Percentiles rank a stretch among this genome's conserved stretches.
Evolutionary conservation across 768 basidiomycete species (phyloP).

Genomic region (Tylopilus vinaceipallidus): DNA sequence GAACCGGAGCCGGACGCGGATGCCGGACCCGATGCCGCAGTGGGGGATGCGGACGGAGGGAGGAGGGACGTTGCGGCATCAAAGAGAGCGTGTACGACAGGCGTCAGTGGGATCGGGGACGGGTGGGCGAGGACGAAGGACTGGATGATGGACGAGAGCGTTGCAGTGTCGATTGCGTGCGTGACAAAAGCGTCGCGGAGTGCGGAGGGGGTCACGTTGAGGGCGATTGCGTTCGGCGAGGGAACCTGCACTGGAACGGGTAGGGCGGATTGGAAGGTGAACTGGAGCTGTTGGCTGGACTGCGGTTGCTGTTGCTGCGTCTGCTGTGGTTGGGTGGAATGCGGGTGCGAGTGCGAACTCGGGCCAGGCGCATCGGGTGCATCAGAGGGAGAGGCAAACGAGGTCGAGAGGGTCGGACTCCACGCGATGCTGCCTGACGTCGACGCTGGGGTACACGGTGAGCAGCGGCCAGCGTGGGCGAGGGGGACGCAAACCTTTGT

Average conservation of each 20-base stretch:
- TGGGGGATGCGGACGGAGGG: conserved; percentile 3
- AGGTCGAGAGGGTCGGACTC: conserved; percentile 37
- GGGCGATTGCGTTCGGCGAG: conserved; percentile 18
- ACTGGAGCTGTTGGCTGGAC: conserved; percentile 40
- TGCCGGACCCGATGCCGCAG: conserved; percentile 38
- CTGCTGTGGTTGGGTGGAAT: conserved; percentile 3
- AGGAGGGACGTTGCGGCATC: conserved; percentile 42
- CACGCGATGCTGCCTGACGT: conserved; percentile 33
- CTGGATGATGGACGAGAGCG: conserved; percentile 54
- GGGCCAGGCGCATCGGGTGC: conserved; percentile 23
- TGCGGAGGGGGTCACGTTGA: conserved; percentile 29
- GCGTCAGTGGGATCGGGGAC: conserved; percentile 47
- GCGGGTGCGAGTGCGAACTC: conserved; percentile 26
- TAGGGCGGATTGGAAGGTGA: conserved; percentile 43
- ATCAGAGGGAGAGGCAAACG: conserved; percentile 34
- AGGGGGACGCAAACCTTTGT: conserved; percentile 41
- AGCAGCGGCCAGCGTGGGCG: background rate
- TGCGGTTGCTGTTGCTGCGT: conserved; percentile 28
- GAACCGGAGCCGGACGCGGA: conserved; percentile 34
- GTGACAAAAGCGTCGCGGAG: conserved; percentile 32
- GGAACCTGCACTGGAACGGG: conserved; percentile 37
- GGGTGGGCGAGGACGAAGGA: conserved; percentile 47
- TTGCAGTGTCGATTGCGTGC: conserved; percentile 44
- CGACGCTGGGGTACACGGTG: conserved; percentile 7
- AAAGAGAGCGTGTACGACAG: conserved; percentile 53